Evolutionary conservation across 495 filamentous ascomycete genomes (phyloP), one percentile per base, ranked within the genome.

Genomic region (Penicillium mononematosum): DNA sequence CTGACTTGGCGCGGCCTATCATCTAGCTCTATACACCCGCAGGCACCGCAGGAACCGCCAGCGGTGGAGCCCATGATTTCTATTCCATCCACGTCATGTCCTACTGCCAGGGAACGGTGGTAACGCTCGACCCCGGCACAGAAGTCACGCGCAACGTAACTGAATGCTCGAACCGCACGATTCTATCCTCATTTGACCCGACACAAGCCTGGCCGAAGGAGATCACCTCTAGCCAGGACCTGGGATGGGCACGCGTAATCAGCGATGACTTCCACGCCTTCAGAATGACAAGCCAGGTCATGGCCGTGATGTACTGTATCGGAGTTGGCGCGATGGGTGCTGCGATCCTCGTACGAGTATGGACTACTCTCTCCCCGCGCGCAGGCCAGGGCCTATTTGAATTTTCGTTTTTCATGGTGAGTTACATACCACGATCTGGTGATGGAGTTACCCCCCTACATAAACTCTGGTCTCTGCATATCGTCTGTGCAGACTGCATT

Each of bases 21-120:
- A 43, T 31, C 1, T 32, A 75, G 72, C 58, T 75, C 19, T 69
- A 72, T 50, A 73, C 72, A 22, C 64, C 78, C 44, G 72, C 80
- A 54, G 62, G 74, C 41, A 71, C 77, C 47, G 77, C 80, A 58
- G 62, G 75, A 39, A 71, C 77, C 49, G 77, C 80, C 58, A 62
- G 74, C 38, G 75, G 85, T 5, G 82, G 82, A 14, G 78, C 89
- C 49, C 76, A 83, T n/a, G 78, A 89, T 60, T 95, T 87, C 73
- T 93, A 93, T 71, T 85, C 83, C 41, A 63, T 85, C 20, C 87
- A 93, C 62, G 64, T 90, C 49, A 81, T 91, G 71, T 78, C 83
- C 53, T 81, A 85, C 63, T 93, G 90, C 70, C 75, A 81, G 55
- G 89, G 90, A 64, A 76, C 64, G 84, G 80, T 75, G 65, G 65